Conservation (phyloP, 169 alveolate species). For the Plasmodium sp. region DNA sequence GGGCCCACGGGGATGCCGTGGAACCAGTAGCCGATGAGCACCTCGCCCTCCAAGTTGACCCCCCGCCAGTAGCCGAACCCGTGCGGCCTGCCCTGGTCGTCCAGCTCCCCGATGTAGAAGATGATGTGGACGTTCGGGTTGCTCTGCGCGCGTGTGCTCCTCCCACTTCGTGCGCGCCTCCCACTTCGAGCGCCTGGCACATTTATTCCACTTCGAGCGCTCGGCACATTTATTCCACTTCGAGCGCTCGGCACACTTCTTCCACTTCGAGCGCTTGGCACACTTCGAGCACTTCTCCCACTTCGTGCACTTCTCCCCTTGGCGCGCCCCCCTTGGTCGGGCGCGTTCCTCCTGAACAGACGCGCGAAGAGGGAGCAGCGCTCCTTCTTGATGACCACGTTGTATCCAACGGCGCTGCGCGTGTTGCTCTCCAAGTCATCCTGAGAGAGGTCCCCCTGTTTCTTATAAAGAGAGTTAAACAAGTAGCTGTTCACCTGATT, state of each 20-base stretch:
- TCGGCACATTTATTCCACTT: too few relatives aligned
- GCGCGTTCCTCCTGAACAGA: conserved; percentile 7
- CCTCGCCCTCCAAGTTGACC: conserved; percentile 87
- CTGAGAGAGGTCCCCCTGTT: conserved; percentile 5
- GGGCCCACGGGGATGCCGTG: conserved; percentile 91
- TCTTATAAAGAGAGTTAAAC: conserved; percentile 54
- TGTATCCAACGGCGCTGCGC: conserved; percentile 71
- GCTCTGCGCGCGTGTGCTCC: not conserved
- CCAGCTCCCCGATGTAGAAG: conserved; percentile 89
- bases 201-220: not conserved
- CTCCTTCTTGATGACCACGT: conserved; percentile 73
- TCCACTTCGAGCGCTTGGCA: too few relatives aligned
- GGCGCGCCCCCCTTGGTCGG: not conserved
- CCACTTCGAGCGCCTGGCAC: not conserved
- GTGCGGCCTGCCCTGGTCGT: conserved; percentile 87
- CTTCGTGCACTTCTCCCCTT: not conserved
- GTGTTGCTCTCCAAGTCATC: conserved; percentile 71
- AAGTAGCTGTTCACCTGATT: conserved; percentile 67
- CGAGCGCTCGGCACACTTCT: not conserved
- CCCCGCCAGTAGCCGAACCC: conserved; percentile 93
- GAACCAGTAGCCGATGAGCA: conserved; percentile 91
- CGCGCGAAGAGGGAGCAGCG: conserved; percentile 8
- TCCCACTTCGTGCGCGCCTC: not conserved
- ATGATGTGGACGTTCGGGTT: conserved; percentile 4
- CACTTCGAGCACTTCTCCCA: not conserved